These are phyloP conservation scores for Phylloporus gajari DNA, from an alignment of 1,284 basidiomycete species.

Conservation along the genomic window DNA sequence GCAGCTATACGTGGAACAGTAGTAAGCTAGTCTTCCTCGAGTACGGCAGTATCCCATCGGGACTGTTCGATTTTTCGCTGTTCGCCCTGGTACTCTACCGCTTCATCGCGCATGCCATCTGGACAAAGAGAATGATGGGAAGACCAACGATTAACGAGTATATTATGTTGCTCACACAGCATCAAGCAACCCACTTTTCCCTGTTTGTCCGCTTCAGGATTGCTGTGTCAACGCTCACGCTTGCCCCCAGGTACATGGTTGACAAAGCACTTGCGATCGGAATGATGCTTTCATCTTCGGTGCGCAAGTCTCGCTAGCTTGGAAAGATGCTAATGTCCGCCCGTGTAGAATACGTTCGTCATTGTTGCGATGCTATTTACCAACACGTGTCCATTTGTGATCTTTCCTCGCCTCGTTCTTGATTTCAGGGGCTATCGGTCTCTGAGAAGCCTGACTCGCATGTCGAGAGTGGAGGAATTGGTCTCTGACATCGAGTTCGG, in stretches of 20 bases:
- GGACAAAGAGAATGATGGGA: slow-evolving; percentile 14
- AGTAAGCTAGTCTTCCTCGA: neutral
- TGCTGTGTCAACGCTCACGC: neutral
- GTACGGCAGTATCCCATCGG: slow-evolving; percentile 13
- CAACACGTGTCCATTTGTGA: slow-evolving; percentile 10
- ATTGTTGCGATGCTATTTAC: neutral
- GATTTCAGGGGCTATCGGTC: slow-evolving; percentile 12
- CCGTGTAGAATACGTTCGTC: neutral
- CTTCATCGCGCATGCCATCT: slow-evolving; percentile 8
- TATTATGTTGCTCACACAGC: slow-evolving; percentile 18
- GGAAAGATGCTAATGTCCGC: neutral
- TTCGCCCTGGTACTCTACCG: slow-evolving; percentile 13
- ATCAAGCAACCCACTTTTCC: slow-evolving; percentile 24
- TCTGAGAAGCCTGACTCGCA: neutral
- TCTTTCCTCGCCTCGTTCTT: slow-evolving; percentile 19
- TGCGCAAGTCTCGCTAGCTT: neutral
- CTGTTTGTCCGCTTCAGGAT: slow-evolving; percentile 13
- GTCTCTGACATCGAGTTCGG: no score
- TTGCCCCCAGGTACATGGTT: slow-evolving; percentile 10
- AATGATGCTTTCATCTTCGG: neutral
- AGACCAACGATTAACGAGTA: slow-evolving; percentile 18
- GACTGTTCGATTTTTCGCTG: slow-evolving; percentile 18
- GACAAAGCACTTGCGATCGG: slow-evolving; percentile 4
- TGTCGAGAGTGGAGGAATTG: neutral
- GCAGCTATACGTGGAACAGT: neutral